These are phyloP conservation scores for Colletotrichum salicis DNA, from an alignment of 2,329 filamentous ascomycete species.

Conservation along the genomic window DNA sequence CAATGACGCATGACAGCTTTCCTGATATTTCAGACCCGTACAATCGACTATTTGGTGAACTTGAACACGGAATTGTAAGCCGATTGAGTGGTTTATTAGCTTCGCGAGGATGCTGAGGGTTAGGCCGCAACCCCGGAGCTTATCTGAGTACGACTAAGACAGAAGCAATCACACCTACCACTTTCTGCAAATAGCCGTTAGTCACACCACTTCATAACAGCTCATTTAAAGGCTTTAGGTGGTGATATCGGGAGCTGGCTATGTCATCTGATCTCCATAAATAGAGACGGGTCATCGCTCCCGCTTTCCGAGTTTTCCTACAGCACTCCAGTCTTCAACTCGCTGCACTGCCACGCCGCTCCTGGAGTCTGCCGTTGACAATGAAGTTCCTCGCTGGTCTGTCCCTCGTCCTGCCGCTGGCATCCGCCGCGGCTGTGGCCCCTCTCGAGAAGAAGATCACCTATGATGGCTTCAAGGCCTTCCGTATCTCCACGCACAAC, in stretches of 20 bases:
- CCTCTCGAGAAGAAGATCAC: conserved; percentile 36
- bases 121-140: neutral
- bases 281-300: neutral
- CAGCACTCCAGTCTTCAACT: neutral
- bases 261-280: conserved; percentile 7
- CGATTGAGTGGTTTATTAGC: neutral
- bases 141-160: conserved; percentile 7
- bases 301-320: neutral
- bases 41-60: neutral
- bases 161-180: conserved; percentile 34
- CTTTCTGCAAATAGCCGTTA: conserved; percentile 20
- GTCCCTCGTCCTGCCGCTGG: conserved; percentile 28
- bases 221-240: neutral
- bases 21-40: neutral
- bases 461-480: conserved; percentile 51
- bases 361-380: neutral
- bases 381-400: conserved; percentile 34
- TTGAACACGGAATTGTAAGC: too few species aligned
- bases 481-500: conserved; percentile 57
- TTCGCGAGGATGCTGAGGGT: neutral
- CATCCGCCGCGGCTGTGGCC: conserved; percentile 18
- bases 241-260: too few species aligned
- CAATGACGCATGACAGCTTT: neutral
- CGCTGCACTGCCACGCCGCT: neutral
- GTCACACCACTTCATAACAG: conserved; percentile 3